phyloP scores from a whole-genome alignment of 208 protist species.

The Acanthamoeba divionensis region DNA sequence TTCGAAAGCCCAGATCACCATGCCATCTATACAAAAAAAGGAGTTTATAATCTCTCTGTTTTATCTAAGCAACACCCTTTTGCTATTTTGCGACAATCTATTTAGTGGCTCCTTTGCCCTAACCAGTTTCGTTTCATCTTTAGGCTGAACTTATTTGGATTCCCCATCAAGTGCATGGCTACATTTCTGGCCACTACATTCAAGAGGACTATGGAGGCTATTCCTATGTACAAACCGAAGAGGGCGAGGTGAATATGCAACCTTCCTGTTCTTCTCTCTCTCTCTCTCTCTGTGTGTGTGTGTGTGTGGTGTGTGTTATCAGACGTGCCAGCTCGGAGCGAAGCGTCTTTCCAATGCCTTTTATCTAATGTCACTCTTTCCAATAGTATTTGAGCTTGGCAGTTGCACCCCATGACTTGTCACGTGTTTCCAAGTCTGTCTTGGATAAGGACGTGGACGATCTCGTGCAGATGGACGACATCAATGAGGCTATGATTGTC shows the following conservation, averaged over 20 bases:
- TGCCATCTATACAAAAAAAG: no score
- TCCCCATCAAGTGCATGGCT: constrained; percentile 64
- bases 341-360: no score
- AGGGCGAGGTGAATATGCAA: constrained; percentile 29
- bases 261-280: not conserved
- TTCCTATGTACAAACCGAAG: constrained; percentile 22
- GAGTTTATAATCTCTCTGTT: no score
- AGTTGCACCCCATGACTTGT: not conserved
- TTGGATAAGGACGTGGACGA: constrained; percentile 57
- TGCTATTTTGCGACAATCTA: no score
- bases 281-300: not conserved
- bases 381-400: not conserved
- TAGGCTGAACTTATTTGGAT: constrained; percentile 66
- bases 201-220: constrained; percentile 39
- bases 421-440: not conserved
- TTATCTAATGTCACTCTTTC: not conserved
- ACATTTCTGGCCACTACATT: constrained; percentile 58
- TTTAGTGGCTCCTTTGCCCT: no score
- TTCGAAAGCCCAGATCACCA: not conserved
- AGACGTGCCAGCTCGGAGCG: not conserved
- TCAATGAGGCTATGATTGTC: constrained; percentile 50
- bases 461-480: constrained; percentile 68
- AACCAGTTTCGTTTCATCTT: not conserved
- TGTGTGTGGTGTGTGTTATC: no score
- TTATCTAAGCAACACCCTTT: no score